Conservation (phyloP, 257 asterid genomes). For the Solanum piurae region DNA sequence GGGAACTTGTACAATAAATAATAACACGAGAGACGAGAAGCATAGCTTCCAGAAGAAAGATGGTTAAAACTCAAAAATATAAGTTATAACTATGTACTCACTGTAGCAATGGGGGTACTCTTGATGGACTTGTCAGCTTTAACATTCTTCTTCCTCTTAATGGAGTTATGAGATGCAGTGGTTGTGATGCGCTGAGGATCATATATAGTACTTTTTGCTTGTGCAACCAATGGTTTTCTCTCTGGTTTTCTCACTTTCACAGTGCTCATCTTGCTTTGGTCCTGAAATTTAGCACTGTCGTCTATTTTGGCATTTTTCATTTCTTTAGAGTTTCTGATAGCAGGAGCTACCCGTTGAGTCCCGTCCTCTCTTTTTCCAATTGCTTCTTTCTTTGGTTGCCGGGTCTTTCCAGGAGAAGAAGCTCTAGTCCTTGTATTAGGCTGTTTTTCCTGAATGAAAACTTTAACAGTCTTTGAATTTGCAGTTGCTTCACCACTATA, state of each 20-base stretch:
- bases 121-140: slow-evolving; percentile 20
- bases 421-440: background rate
- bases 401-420: background rate
- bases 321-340: background rate
- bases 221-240: background rate
- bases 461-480: background rate
- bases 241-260: background rate
- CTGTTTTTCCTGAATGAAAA: background rate
- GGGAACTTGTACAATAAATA: background rate
- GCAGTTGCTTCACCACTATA: background rate
- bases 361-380: background rate
- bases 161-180: slow-evolving; percentile 5
- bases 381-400: background rate
- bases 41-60: background rate
- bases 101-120: slow-evolving; percentile 19
- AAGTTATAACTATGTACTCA: slow-evolving; percentile 9
- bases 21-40: background rate
- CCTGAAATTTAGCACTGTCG: background rate
- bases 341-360: background rate
- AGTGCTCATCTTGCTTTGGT: background rate
- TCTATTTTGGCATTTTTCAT: background rate
- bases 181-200: background rate
- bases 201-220: background rate
- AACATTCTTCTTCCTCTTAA: slow-evolving; percentile 26
- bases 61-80: background rate